Evolutionary conservation across 257 asterid species (phyloP).

Genomic region (Ballota nigra): DNA sequence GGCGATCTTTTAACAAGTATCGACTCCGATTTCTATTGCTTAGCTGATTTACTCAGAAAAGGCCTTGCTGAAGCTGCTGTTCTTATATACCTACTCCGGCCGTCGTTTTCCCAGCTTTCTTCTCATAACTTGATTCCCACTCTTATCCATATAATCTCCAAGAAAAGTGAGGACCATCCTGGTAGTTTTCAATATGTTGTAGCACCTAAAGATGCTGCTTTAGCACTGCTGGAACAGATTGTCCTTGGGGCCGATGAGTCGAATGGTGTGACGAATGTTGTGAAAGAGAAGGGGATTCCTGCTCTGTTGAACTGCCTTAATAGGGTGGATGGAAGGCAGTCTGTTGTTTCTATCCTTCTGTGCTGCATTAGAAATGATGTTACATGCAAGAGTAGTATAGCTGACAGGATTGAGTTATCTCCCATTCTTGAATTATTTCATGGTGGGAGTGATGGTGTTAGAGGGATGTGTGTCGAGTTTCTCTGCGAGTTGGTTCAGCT

Average conservation of each 20-base stretch:
- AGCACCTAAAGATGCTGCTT: conserved; percentile 74
- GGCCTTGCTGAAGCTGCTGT: conserved; percentile 72
- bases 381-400: conserved; percentile 53
- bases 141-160: conserved; percentile 47
- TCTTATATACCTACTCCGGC: conserved; percentile 55
- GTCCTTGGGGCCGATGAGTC: conserved; percentile 64
- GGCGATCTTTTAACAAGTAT: conserved; percentile 55
- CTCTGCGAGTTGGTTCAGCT: conserved; percentile 65
- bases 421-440: conserved; percentile 71
- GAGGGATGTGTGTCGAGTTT: conserved; percentile 65
- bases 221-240: conserved; percentile 61
- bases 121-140: conserved; percentile 43
- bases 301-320: conserved; percentile 60
- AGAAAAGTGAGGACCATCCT: conserved; percentile 41
- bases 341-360: conserved; percentile 47
- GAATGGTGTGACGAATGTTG: conserved; percentile 34
- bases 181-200: conserved; percentile 39
- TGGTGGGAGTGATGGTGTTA: conserved; percentile 58
- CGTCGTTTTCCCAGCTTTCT: conserved; percentile 62
- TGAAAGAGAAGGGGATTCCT: conserved; percentile 54
- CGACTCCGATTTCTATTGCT: conserved; percentile 69
- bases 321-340: conserved; percentile 47
- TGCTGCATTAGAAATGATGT: conserved; percentile 59
- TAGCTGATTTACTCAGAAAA: conserved; percentile 58
- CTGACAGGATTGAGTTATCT: conserved; percentile 55